These are phyloP conservation scores for Calonectria honghensis DNA, from an alignment of 2,329 filamentous ascomycete species.

Conservation along the genomic window DNA sequence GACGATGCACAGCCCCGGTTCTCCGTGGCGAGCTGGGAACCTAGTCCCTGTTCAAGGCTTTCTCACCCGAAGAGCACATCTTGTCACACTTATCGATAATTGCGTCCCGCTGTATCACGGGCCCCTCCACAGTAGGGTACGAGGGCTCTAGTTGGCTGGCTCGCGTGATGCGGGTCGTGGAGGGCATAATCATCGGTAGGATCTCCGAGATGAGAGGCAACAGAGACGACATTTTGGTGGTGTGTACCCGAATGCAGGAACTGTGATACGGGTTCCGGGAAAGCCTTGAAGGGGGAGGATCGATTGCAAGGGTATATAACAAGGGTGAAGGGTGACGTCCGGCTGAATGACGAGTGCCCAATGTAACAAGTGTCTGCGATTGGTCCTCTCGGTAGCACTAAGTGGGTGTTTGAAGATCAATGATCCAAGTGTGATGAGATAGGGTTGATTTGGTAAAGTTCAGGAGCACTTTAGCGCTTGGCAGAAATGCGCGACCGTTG, in stretches of 20 bases:
- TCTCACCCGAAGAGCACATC: slow-evolving; percentile 79
- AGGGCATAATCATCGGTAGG: slow-evolving; percentile 75
- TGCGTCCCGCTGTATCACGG: slow-evolving; percentile 67
- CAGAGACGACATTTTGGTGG: slow-evolving; percentile 68
- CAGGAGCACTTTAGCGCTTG: slow-evolving; percentile 20
- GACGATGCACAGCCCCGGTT: slow-evolving; percentile 13
- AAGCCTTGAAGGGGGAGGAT: slow-evolving; percentile 14
- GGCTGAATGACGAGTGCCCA: slow-evolving; percentile 13
- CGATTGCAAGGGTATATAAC: slow-evolving; percentile 25
- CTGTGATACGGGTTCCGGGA: slow-evolving; percentile 11
- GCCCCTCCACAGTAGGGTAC: slow-evolving; percentile 57
- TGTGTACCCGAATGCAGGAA: slow-evolving; percentile 10
- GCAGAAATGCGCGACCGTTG: slow-evolving; percentile 18
- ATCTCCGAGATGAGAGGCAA: slow-evolving; percentile 75
- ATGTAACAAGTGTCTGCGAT: slow-evolving; percentile 7
- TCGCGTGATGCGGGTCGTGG: slow-evolving; percentile 73
- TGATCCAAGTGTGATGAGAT: slow-evolving; percentile 9
- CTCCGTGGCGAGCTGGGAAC: neutral
- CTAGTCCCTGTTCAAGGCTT: slow-evolving; percentile 1
- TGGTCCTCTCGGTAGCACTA: slow-evolving; percentile 23
- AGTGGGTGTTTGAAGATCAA: slow-evolving; percentile 21
- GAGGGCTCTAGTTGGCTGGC: slow-evolving; percentile 68
- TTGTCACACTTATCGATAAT: slow-evolving; percentile 78
- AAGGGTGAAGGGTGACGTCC: slow-evolving; percentile 20
- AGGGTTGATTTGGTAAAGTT: slow-evolving; percentile 14